Evolutionary conservation across 2,329 filamentous ascomycete genomes (phyloP).

Genomic region (Hypoxylon rubiginosum): DNA sequence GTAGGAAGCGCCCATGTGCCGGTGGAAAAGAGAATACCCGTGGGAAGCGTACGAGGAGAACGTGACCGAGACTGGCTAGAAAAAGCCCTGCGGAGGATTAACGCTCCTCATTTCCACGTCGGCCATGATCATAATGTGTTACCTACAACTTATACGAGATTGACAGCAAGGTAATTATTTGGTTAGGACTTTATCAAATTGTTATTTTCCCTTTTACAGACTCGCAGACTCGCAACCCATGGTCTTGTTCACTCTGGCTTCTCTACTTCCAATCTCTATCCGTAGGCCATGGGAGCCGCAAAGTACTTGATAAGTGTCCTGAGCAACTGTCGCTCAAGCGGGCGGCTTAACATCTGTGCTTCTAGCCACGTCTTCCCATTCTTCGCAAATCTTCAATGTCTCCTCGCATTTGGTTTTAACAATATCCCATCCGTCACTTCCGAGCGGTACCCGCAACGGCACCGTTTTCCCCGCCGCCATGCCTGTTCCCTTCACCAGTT

Average conservation of each 20-base stretch:
- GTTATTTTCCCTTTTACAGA: too few species aligned
- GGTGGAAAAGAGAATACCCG: background rate
- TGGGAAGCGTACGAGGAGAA: constrained; percentile 16
- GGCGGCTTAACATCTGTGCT: constrained; percentile 57
- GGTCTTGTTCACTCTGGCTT: too few species aligned
- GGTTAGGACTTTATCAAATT: too few species aligned
- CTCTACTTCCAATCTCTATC: too few species aligned
- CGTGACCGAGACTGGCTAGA: background rate
- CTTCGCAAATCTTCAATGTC: constrained; percentile 62
- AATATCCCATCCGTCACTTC: constrained; percentile 64
- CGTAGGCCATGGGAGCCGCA: too few species aligned
- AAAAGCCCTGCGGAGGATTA: too few species aligned
- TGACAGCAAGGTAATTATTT: too few species aligned
- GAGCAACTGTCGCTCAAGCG: too few species aligned
- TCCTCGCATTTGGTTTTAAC: constrained; percentile 65
- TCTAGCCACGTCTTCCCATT: constrained; percentile 63
- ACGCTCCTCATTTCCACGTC: background rate
- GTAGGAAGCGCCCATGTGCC: constrained; percentile 5
- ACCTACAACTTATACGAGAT: too few species aligned
- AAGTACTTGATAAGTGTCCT: too few species aligned
- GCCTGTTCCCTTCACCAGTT: constrained; percentile 64
- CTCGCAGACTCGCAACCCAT: too few species aligned
- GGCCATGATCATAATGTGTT: background rate
- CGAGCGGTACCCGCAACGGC: constrained; percentile 66
- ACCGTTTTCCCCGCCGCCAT: constrained; percentile 48